Base-by-base conservation (phyloP, 2,329 filamentous ascomycete species). In the Fusarium buxicola region DNA sequence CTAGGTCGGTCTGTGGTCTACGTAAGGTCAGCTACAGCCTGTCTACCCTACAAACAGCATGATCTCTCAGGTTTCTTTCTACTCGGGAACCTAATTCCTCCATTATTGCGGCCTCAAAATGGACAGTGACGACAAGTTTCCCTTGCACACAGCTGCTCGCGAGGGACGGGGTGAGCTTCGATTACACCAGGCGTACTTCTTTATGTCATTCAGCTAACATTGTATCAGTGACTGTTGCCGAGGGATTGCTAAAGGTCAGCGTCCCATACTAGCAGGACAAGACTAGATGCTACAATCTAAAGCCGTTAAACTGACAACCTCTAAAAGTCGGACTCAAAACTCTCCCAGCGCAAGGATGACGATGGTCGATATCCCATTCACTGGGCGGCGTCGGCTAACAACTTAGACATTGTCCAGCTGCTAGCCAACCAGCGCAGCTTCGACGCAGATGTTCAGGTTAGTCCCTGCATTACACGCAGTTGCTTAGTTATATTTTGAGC, bases 351-450 rank as follows among this genome's bases (percentile, higher is more conserved):
- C 55, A 87, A 88, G 70, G 95, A 99, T 72, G 89, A 92, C 44
- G 95, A 99, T 75, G 92, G 92, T 13, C 91, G 95, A 39, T 86
- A 97, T 32, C 89, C 95, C 3, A 88, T 98, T 55, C 95, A 99
- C 81, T 99, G 95, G 95, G 94, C 95, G 0, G 87, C 88, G 2
- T 95, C 94, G 18, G 90, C 91, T 76, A 96, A 95, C 74, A 89
- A 88, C 66, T 78, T 89, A 7, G 85, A 89, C 21, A 92, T 97
- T 57, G 88, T 92, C 15, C 82, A 90, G 45, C 74, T 94, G 16
- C 82, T 98, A 5, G 84, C 90, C 3, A 84, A 91, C 53, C 81
- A 83, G 60, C 89, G 89, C 69, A 82, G 83, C 57, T 97, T 97
- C 72, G 92, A 98, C 73, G 86, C 92, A 0, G 94, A 98, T 76